These are phyloP conservation scores for Chenopodium berlandieri DNA, from an alignment of 148 eudicot genomes.

Conservation along the genomic window DNA sequence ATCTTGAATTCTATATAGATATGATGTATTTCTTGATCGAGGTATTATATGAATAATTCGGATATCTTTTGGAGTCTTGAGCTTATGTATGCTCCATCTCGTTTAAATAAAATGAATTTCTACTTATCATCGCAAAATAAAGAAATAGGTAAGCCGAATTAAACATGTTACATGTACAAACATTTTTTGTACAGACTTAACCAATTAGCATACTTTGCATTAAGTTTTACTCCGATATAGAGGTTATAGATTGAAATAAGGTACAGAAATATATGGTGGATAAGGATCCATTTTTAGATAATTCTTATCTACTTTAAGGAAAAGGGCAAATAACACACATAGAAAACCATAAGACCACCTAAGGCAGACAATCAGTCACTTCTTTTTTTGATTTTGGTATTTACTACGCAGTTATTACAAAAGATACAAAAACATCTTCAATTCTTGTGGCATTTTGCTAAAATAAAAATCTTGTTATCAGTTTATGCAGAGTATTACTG, in stretches of 20 bases:
- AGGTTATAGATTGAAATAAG: too few relatives aligned
- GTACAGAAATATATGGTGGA: too few relatives aligned
- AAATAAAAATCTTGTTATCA: neutral
- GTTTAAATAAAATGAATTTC: too few relatives aligned
- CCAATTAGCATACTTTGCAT: neutral
- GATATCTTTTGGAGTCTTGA: too few relatives aligned
- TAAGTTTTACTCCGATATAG: too few relatives aligned
- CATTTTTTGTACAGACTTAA: neutral
- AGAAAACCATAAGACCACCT: neutral
- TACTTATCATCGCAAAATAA: too few relatives aligned
- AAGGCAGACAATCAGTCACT: neutral
- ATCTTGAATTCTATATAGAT: too few relatives aligned
- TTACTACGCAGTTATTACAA: constrained; percentile 1
- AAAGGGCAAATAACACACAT: neutral
- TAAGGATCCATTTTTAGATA: neutral
- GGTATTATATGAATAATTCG: too few relatives aligned
- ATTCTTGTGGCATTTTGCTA: constrained; percentile 3
- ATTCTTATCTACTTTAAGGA: constrained; percentile 27
- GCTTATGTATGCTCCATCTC: too few relatives aligned
- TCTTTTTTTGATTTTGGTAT: constrained; percentile 17
- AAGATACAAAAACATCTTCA: constrained; percentile 19
- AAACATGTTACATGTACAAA: too few relatives aligned
- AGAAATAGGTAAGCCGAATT: too few relatives aligned
- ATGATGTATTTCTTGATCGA: too few relatives aligned
- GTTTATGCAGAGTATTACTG: neutral